Conservation (phyloP, 1,139 yeast species). For the Taphrina flavorubra region DNA sequence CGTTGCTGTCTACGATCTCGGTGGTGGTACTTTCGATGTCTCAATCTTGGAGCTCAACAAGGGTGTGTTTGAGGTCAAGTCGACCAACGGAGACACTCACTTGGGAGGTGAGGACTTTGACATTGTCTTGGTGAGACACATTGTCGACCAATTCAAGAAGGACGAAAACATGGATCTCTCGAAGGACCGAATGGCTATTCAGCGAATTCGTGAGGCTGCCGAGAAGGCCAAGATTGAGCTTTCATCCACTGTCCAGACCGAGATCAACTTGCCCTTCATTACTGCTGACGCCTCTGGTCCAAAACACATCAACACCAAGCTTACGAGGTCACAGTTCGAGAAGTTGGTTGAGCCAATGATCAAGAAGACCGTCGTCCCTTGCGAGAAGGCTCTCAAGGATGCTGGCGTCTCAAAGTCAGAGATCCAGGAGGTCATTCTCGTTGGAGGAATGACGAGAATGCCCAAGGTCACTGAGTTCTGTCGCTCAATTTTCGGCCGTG, state of each 20-base stretch:
- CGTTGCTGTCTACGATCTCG: conserved; percentile 84
- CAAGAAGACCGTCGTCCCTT: conserved; percentile 94
- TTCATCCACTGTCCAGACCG: conserved; percentile 91
- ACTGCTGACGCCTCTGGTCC: conserved; percentile 96
- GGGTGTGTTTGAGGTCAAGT: conserved; percentile 86
- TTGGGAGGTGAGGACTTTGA: conserved; percentile 90
- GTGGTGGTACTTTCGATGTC: conserved; percentile 90
- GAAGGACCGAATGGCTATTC: conserved; percentile 97
- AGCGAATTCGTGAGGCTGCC: conserved; percentile 99
- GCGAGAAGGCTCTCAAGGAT: conserved; percentile 97
- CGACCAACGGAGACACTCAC: conserved; percentile 89
- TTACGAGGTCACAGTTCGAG: conserved; percentile 93
- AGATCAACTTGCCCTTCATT: conserved; percentile 95
- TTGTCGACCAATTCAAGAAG: conserved; percentile 90
- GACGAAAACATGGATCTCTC: conserved; percentile 87
- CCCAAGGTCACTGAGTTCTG: conserved; percentile 99
- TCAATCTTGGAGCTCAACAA: conserved; percentile 84
- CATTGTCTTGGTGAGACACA: conserved; percentile 83
- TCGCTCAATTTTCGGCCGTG: conserved; percentile 87
- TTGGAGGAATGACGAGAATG: conserved; percentile 99
- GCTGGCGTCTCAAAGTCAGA: conserved; percentile 85
- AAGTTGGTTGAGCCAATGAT: conserved; percentile 85
- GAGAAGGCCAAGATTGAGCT: conserved; percentile 99
- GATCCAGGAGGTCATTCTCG: conserved; percentile 92
- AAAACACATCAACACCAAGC: conserved; percentile 94